Evolutionary conservation across 192 early-diverging fungal genomes (phyloP), one percentile per base, ranked within the genome.

Genomic region (Rhizophagus sp.): DNA sequence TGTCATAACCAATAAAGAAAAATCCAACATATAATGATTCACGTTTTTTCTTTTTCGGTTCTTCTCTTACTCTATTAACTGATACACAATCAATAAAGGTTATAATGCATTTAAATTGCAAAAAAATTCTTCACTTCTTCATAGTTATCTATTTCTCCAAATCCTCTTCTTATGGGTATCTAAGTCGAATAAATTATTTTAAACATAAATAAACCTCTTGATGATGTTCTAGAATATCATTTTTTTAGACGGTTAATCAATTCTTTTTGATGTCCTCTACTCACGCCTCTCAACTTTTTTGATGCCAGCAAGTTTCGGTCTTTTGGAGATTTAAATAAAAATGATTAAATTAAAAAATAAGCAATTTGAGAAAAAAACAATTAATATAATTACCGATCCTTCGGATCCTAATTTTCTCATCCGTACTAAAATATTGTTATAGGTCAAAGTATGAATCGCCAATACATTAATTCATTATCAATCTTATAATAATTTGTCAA

Each of bases 361-460:
- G 17, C 2, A 30, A 69, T 36, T n/a, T 70, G 3, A n/a, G 41
- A 22, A 22, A 13, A n/a, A 2, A 13, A 3, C n/a, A 39, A 22
- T 22, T 1, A 22, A 30, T 39, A n/a, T n/a, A 70, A 33, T 39
- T 41, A 85, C 86, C 83, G 89, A 79, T 91, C 93, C 84, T 96
- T 97, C 27, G 96, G 30, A 85, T 72, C 91, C 89, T 76, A 99
- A 88, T 81, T 93, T 91, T 77, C 97, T 91, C 94, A 96, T 97
- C 80, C 95, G 91, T 82, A 97, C 95, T 65, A 99, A 86, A n/a
- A 75, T 96, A 97, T 83, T 99, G 97, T 39, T 95, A 88, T 96
- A 97, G 50, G 96, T 98, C 68, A 97, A 77, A 67, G 30, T 30
- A 30, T 30, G 30, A 30, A 1, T 30, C 30, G 30, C 96, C 96